Evolutionary conservation across 257 asterid species (phyloP).

Genomic region (Echium plantagineum): DNA sequence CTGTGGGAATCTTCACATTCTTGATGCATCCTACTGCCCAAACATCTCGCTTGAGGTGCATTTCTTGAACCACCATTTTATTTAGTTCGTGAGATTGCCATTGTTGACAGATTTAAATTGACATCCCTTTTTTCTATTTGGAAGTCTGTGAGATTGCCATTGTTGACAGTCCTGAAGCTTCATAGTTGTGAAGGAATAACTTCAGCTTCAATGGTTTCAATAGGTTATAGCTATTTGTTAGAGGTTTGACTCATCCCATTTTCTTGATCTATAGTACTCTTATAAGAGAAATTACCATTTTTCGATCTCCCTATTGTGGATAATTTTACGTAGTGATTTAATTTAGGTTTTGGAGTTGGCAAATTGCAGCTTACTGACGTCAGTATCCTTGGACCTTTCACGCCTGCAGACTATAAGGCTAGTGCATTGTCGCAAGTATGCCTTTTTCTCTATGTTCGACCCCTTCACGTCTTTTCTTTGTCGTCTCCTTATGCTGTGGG

Average conservation of each 20-base stretch:
- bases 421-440: slow-evolving; percentile 98
- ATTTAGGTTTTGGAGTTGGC: slow-evolving; percentile 88
- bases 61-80: not conserved
- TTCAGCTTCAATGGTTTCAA: slow-evolving; percentile 87
- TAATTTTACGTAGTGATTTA: slow-evolving; percentile 2
- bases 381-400: slow-evolving; percentile 74
- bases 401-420: slow-evolving; percentile 76
- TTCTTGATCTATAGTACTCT: slow-evolving; percentile 7
- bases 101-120: not conserved
- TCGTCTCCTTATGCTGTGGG: not conserved
- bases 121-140: slow-evolving; percentile 11
- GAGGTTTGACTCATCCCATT: slow-evolving; percentile 47
- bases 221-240: slow-evolving; percentile 45
- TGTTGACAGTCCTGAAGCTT: slow-evolving; percentile 90
- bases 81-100: not conserved
- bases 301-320: no score
- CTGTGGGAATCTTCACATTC: slow-evolving; percentile 65
- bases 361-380: slow-evolving; percentile 73
- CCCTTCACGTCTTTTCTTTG: no score
- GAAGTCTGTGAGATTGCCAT: slow-evolving; percentile 71
- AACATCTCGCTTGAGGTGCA: slow-evolving; percentile 85
- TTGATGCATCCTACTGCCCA: slow-evolving; percentile 97
- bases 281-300: slow-evolving; percentile 5
- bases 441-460: not conserved
- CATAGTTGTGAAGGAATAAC: slow-evolving; percentile 98